Evolutionary conservation across 2,329 filamentous ascomycete genomes (phyloP).

Genomic region (Mariannaea elegans): DNA sequence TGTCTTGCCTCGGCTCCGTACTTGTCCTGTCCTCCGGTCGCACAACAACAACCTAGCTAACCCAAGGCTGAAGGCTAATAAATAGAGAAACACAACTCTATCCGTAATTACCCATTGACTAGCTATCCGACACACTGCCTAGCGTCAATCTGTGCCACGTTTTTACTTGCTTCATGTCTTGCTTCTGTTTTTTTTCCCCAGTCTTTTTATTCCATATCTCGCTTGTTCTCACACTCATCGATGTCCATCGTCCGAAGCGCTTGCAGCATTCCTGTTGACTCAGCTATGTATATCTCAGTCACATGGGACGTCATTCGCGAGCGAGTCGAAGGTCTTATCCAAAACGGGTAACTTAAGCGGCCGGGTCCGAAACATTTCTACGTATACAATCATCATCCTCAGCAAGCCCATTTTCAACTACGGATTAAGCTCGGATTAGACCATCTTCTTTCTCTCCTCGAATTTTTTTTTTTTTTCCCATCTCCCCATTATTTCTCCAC

Average conservation of each 20-base stretch:
- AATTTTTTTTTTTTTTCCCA: background rate
- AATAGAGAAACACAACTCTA: background rate
- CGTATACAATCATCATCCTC: no score
- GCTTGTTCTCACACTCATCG: constrained; percentile 6
- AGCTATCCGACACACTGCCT: constrained; percentile 15
- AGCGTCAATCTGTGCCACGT: constrained; percentile 11
- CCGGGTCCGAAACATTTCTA: background rate
- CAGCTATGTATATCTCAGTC: no score
- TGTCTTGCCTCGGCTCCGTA: background rate
- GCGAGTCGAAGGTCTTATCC: background rate
- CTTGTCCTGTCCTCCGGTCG: background rate
- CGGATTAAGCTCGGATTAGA: no score
- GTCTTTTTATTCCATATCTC: background rate
- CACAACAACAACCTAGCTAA: background rate
- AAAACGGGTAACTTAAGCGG: background rate
- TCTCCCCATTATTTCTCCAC: background rate
- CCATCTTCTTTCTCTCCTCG: background rate
- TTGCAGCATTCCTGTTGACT: no score
- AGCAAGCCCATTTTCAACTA: background rate
- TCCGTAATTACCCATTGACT: background rate
- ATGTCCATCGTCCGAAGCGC: background rate
- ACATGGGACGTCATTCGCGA: no score
- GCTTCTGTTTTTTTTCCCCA: background rate
- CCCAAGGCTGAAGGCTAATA: constrained; percentile 2
- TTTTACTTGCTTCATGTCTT: constrained; percentile 1